Base-by-base conservation (phyloP, 345 rosid genomes). In the Mallotus nudiflorus region DNA sequence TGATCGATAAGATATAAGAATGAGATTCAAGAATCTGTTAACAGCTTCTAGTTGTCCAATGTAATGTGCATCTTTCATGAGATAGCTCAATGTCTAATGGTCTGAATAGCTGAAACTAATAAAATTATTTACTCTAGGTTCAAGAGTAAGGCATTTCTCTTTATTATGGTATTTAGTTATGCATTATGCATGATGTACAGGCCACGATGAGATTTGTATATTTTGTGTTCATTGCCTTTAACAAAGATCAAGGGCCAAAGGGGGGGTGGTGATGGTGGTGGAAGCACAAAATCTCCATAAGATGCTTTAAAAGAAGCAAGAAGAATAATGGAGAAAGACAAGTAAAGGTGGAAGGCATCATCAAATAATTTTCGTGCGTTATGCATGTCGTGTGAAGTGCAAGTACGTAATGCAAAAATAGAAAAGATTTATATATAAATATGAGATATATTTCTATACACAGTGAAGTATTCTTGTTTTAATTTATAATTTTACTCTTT, bases 281-380 rank as follows among this genome's bases (percentile, higher is more conserved):
- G 64, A 59, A 24, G 46, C 22, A 33, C 78, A 16, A 66, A 61
- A 9, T 79, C 85, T 58, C 72, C 76, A 8, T 88, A 90, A 19
- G 89, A 87, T 39, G 66, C 89, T 2, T 46, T 81, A 18, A 88
- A 86, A 80, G 99, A 94, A 89, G 97, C 97, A 66, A 86, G 87
- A 68, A 87, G 85, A 82, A 94, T 94, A 74, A 91, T 91, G 97
- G 96, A 91, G 18, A 94, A 90, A 82, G 91, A 91, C 88, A 94
- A 94, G 82, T 88, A 71, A 85, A 4, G 10, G 10, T 3, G 0
- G 65, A 33, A 20, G 52, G 65, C 3, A 33, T 3, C 4, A 60
- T 18, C 54, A 44, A 29, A 16, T 31, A 20, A 62, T 24, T 65
- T 53, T 20, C 45, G 31, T 35, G 39, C 7, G 42, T 28, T 15